Percentiles rank a stretch among this genome's conserved stretches.
These are phyloP conservation scores for Colletotrichum cereale DNA, from an alignment of 2,329 filamentous ascomycete genomes.

Conservation along the genomic window DNA sequence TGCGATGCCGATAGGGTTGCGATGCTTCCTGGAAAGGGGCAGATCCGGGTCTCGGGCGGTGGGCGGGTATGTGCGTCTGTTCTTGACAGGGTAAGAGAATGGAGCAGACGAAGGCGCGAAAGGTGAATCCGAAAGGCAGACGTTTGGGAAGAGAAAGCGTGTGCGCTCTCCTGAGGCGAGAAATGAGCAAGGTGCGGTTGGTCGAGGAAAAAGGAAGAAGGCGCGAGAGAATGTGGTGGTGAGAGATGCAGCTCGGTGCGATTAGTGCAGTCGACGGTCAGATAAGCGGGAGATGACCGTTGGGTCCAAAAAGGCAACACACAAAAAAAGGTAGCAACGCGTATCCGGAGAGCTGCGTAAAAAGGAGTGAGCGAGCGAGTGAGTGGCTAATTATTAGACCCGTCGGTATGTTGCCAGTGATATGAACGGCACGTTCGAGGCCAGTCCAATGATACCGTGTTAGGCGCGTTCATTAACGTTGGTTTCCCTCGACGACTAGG, in stretches of 20 bases:
- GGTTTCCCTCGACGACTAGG: slow-evolving; percentile 8
- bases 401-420: slow-evolving; percentile 21
- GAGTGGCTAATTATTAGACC: slow-evolving; percentile 19
- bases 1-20: slow-evolving; percentile 23
- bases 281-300: slow-evolving; percentile 23
- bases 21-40: slow-evolving; percentile 28
- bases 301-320: slow-evolving; percentile 9
- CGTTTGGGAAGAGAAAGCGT: slow-evolving; percentile 5
- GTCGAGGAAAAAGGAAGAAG: slow-evolving; percentile 17
- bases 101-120: slow-evolving; percentile 12
- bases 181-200: slow-evolving; percentile 32
- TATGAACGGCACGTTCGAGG: slow-evolving; percentile 9
- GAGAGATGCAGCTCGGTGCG: slow-evolving; percentile 33
- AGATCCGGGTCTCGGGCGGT: slow-evolving; percentile 13
- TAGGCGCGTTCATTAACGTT: slow-evolving; percentile 23
- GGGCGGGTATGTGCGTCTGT: slow-evolving; percentile 2
- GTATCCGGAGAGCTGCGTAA: neutral
- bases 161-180: slow-evolving; percentile 19
- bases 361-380: neutral
- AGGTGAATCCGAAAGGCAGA: neutral
- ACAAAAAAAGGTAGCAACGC: neutral
- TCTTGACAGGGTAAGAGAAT: slow-evolving; percentile 17
- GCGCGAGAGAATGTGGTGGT: slow-evolving; percentile 35
- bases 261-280: slow-evolving; percentile 33
- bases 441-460: slow-evolving; percentile 19